phyloP scores from a whole-genome alignment of 331 rosid genomes.

The Pyracantha coccinea region DNA sequence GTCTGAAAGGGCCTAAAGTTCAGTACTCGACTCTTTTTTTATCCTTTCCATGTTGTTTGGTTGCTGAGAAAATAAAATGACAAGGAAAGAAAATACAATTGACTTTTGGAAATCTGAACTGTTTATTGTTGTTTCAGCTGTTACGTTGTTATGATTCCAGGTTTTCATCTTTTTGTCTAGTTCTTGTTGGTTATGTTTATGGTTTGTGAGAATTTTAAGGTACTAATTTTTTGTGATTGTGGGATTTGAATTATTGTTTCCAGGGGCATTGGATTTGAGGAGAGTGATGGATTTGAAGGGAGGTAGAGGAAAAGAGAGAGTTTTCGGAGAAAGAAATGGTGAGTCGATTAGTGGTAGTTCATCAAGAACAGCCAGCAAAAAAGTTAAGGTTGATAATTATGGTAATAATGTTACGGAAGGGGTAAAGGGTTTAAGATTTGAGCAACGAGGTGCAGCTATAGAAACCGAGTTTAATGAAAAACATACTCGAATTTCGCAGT shows the following conservation, averaged over 20 bases:
- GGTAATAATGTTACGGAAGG: slow-evolving; percentile 13
- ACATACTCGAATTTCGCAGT: slow-evolving; percentile 9
- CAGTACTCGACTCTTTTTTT: slow-evolving; percentile 18
- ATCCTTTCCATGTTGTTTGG: neutral
- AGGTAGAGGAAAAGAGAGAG: slow-evolving; percentile 18
- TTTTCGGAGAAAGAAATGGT: slow-evolving; percentile 16
- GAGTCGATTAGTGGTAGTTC: slow-evolving; percentile 10
- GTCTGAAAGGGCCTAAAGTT: slow-evolving; percentile 17
- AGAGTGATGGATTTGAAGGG: slow-evolving; percentile 17
- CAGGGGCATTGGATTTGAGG: slow-evolving; percentile 17
- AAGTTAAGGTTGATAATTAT: slow-evolving; percentile 6
- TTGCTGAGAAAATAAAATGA: slow-evolving; percentile 12
- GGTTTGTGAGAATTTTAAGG: neutral
- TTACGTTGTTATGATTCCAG: neutral
- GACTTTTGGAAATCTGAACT: neutral
- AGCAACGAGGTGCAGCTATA: slow-evolving; percentile 12
- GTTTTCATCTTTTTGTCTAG: neutral
- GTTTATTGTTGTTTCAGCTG: too few relatives aligned
- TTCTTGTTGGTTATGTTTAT: neutral
- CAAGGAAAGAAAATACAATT: neutral
- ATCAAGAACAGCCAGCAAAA: slow-evolving; percentile 16
- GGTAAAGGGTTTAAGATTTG: slow-evolving; percentile 15
- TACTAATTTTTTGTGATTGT: slow-evolving; percentile 5
- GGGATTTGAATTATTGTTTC: neutral
- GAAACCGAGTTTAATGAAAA: slow-evolving; percentile 16